A percentile compares a stretch with the other conserved stretches of the same genome.
Evolutionary conservation across 208 protist genomes (phyloP).

Genomic region (Trypanosoma congolense): DNA sequence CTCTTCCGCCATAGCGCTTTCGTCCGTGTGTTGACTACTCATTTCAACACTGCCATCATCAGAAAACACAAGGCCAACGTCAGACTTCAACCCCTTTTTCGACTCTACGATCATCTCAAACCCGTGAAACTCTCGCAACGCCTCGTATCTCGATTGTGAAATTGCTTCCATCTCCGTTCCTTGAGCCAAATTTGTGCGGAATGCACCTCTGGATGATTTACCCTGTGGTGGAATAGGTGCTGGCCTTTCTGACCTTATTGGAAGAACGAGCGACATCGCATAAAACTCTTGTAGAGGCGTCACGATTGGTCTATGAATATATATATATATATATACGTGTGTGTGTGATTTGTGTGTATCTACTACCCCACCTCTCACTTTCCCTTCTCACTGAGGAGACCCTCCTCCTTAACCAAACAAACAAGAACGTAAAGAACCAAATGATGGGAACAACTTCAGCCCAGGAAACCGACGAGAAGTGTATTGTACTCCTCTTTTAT

Average conservation of each 20-base stretch:
- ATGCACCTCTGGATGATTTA: background rate
- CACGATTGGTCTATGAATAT: no score
- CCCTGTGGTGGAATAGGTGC: background rate
- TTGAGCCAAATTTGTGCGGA: conserved; percentile 1
- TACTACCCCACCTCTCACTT: no score
- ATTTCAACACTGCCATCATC: conserved; percentile 5
- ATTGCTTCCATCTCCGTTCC: conserved; percentile 6
- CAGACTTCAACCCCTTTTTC: conserved; percentile 5
- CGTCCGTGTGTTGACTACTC: background rate
- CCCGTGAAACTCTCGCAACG: conserved; percentile 20
- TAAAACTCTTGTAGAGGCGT: background rate
- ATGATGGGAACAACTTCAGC: no score
- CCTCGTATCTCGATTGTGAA: conserved; percentile 15
- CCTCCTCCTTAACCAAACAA: no score
- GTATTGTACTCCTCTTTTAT: no score
- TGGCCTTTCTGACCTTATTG: background rate
- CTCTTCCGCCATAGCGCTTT: background rate
- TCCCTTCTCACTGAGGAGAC: no score
- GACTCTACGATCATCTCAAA: conserved; percentile 27
- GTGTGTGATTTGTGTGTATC: no score
- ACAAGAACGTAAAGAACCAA: no score
- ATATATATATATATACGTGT: no score
- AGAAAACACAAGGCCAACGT: conserved; percentile 23
- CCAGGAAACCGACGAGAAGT: no score
- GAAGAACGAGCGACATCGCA: conserved; percentile 2